These are phyloP conservation scores for Fonsecaea monophora DNA, from an alignment of 2,329 filamentous ascomycete species.

Conservation along the genomic window DNA sequence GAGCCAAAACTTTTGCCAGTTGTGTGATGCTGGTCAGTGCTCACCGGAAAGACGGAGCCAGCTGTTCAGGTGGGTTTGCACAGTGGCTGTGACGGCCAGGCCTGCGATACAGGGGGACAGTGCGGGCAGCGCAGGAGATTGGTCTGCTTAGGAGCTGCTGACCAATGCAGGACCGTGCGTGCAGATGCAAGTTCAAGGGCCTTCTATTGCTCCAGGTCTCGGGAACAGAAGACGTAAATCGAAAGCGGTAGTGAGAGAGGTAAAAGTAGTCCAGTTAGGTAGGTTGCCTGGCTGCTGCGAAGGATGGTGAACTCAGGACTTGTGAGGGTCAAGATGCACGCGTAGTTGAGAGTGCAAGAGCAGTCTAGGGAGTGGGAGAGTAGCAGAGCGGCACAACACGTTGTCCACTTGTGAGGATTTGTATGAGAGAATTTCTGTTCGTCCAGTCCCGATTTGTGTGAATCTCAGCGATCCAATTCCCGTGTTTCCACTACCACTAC, in stretches of 20 bases:
- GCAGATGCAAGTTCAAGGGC: not conserved
- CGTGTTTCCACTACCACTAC: not conserved
- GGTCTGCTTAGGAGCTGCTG: slow-evolving; percentile 14
- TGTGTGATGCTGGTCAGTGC: slow-evolving; percentile 9
- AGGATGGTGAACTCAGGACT: not conserved
- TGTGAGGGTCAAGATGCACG: not conserved
- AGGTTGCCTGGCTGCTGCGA: not conserved
- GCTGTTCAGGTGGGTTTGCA: slow-evolving; percentile 3
- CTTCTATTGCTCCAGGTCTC: not conserved
- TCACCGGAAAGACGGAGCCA: slow-evolving; percentile 17
- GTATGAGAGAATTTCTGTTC: slow-evolving; percentile 9
- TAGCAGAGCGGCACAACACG: not conserved
- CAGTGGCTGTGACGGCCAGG: slow-evolving; percentile 13
- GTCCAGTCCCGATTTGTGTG: slow-evolving; percentile 7
- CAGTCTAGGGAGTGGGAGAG: not conserved
- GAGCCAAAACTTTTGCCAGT: slow-evolving; percentile 14
- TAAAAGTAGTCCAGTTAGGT: not conserved
- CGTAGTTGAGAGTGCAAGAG: not conserved
- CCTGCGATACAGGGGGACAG: slow-evolving; percentile 4
- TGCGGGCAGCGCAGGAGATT: slow-evolving; percentile 12
- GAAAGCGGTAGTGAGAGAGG: slow-evolving; percentile 1
- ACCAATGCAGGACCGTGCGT: slow-evolving; percentile 20
- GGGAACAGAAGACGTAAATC: not conserved
- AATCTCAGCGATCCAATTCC: slow-evolving; percentile 1
- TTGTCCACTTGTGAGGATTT: not conserved